Evolutionary conservation across 2,329 filamentous ascomycete genomes (phyloP).

Genomic region (Curvularia eragrostidis): DNA sequence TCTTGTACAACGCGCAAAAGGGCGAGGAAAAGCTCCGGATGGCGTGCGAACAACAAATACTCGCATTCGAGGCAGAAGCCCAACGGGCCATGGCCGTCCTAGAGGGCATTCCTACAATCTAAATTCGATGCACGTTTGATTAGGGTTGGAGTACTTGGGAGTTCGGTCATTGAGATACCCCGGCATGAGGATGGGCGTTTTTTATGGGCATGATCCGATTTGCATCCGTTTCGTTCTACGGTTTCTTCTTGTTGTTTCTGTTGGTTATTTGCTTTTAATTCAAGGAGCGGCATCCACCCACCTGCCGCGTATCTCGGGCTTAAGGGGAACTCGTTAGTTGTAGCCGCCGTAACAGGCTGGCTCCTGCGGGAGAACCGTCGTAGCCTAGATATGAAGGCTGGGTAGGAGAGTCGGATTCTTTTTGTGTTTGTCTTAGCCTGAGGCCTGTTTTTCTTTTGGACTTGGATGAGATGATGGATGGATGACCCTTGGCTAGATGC

Average conservation of each 20-base stretch:
- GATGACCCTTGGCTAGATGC: neutral
- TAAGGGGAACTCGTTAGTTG: conserved; percentile 27
- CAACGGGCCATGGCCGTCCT: conserved; percentile 77
- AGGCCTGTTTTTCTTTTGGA: conserved; percentile 4
- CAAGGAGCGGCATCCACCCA: conserved; percentile 10
- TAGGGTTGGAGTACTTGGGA: conserved; percentile 17
- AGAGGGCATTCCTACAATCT: conserved; percentile 58
- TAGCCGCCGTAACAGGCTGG: conserved; percentile 31
- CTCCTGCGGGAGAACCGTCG: conserved; percentile 26
- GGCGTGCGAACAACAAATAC: conserved; percentile 85
- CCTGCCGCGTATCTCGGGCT: conserved; percentile 20
- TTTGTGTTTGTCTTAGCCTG: neutral
- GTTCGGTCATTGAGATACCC: conserved; percentile 36
- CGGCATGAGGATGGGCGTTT: conserved; percentile 13
- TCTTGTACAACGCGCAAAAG: conserved; percentile 77
- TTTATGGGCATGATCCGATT: neutral
- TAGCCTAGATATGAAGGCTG: conserved; percentile 25
- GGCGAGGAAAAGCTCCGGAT: conserved; percentile 79
- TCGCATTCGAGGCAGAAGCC: conserved; percentile 82
- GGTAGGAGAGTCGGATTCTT: conserved; percentile 5
- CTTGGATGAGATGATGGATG: conserved; percentile 5
- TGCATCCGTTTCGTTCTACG: neutral
- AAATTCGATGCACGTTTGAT: conserved; percentile 9
- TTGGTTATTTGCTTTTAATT: conserved; percentile 1
- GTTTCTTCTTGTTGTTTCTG: conserved; percentile 11